Conservation (phyloP, 805 yeast genomes). For the Lipomyces lipofer region DNA sequence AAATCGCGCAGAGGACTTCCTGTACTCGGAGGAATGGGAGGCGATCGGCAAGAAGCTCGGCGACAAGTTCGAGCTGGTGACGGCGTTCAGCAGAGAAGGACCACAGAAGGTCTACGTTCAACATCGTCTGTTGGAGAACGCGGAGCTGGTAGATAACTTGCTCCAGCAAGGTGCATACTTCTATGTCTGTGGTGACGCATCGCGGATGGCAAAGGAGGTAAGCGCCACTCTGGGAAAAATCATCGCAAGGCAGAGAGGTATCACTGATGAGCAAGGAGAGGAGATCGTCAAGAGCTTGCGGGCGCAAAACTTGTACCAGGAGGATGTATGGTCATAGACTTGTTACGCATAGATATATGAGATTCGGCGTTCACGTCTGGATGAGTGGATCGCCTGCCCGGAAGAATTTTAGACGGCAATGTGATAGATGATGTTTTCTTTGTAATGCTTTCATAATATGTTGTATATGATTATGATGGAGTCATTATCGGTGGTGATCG, state of each 20-base stretch:
- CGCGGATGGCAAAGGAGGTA: slow-evolving; percentile 93
- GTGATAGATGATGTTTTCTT: too few relatives aligned
- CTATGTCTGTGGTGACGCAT: slow-evolving; percentile 97
- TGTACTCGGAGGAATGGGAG: slow-evolving; percentile 86
- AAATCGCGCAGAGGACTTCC: slow-evolving; percentile 71
- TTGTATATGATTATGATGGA: too few relatives aligned
- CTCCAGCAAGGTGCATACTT: slow-evolving; percentile 73
- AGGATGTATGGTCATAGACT: slow-evolving; percentile 83
- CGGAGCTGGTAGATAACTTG: slow-evolving; percentile 52
- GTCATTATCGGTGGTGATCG: too few relatives aligned
- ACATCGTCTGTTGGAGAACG: slow-evolving; percentile 58
- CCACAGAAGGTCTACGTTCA: slow-evolving; percentile 78
- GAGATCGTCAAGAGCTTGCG: slow-evolving; percentile 77
- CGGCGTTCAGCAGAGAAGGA: slow-evolving; percentile 84
- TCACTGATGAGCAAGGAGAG: slow-evolving; percentile 66
- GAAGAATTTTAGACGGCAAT: too few relatives aligned
- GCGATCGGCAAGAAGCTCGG: slow-evolving; percentile 51
- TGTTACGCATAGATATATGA: too few relatives aligned
- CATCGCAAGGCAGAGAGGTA: slow-evolving; percentile 60
- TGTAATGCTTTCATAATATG: too few relatives aligned
- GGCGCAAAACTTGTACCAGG: slow-evolving; percentile 87
- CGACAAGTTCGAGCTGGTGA: slow-evolving; percentile 64
- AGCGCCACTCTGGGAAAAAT: slow-evolving; percentile 65
- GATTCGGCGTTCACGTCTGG: too few relatives aligned
- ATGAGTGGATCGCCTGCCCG: too few relatives aligned